phyloP scores from a whole-genome alignment of 306 rosid species.

The Prunus campanulata region DNA sequence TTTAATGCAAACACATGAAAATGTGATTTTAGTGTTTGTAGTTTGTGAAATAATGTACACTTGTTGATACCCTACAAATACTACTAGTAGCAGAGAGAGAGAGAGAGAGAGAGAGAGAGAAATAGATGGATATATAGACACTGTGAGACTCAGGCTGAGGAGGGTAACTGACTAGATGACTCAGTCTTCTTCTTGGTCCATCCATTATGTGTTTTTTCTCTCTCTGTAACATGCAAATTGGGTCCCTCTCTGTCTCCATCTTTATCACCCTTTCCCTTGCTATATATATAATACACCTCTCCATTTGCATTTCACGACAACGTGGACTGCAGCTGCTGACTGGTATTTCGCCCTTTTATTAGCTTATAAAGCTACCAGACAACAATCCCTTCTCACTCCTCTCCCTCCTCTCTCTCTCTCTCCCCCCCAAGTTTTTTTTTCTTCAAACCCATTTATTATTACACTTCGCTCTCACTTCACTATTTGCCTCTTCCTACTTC shows the following conservation, averaged over 20 bases:
- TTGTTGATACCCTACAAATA: too few species aligned
- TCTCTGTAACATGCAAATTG: slow-evolving; percentile 40
- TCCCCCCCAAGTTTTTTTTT: slow-evolving; percentile 17
- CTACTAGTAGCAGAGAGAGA: too few species aligned
- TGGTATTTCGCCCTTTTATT: slow-evolving; percentile 63
- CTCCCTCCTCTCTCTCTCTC: slow-evolving; percentile 9
- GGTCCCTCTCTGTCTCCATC: slow-evolving; percentile 25
- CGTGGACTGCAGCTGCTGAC: slow-evolving; percentile 85
- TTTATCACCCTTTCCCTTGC: neutral
- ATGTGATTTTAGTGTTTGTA: too few species aligned
- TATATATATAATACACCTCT: slow-evolving; percentile 15
- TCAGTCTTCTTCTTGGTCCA: slow-evolving; percentile 25
- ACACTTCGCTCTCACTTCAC: slow-evolving; percentile 12
- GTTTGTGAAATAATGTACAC: too few species aligned
- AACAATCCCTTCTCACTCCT: slow-evolving; percentile 21
- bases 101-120: too few species aligned
- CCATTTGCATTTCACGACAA: slow-evolving; percentile 69
- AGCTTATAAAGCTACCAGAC: slow-evolving; percentile 57
- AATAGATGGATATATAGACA: too few species aligned
- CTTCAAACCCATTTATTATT: slow-evolving; percentile 40
- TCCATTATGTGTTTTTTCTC: slow-evolving; percentile 25
- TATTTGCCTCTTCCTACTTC: slow-evolving; percentile 7
- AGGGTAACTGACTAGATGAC: slow-evolving; percentile 28
- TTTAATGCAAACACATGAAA: too few species aligned
- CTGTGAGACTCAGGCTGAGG: neutral